Evolutionary conservation across 108 stramenopile genomes (phyloP).

Genomic region (Cyclostephanos invisitatus): DNA sequence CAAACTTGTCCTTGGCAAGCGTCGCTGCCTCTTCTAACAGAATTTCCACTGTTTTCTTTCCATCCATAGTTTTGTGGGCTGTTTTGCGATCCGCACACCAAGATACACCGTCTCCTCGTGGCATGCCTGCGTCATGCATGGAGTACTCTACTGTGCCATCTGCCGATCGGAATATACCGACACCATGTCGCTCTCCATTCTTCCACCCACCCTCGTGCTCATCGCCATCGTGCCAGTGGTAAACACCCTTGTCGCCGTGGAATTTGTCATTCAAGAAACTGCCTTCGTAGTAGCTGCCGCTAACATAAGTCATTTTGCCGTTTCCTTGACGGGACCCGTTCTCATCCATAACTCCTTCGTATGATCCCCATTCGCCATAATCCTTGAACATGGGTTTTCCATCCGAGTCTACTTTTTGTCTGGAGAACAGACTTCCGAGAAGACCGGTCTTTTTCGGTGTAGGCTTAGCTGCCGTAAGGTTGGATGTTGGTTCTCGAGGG

Average conservation of each 20-base stretch:
- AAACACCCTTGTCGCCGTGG: constrained; percentile 14
- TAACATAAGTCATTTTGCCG: constrained; percentile 23
- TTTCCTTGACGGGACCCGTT: constrained; percentile 19
- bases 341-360: constrained; percentile 9
- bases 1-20: constrained; percentile 12
- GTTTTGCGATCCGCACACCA: constrained; percentile 6
- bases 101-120: background rate
- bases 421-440: background rate
- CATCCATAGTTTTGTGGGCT: background rate
- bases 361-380: constrained; percentile 18
- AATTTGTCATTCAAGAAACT: constrained; percentile 18
- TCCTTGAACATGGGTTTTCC: constrained; percentile 15
- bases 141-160: constrained; percentile 7
- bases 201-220: constrained; percentile 7
- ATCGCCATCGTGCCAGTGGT: constrained; percentile 11
- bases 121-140: background rate
- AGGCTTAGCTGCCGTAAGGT: background rate
- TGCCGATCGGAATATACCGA: background rate
- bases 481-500: background rate
- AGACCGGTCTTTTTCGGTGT: background rate
- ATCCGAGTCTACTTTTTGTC: background rate
- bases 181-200: constrained; percentile 10
- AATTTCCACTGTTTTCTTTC: background rate
- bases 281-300: constrained; percentile 23
- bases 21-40: background rate